Percentiles rank a stretch among this genome's conserved stretches.
Conservation (phyloP, 139 green algal species). For the Trebouxia sp. region DNA sequence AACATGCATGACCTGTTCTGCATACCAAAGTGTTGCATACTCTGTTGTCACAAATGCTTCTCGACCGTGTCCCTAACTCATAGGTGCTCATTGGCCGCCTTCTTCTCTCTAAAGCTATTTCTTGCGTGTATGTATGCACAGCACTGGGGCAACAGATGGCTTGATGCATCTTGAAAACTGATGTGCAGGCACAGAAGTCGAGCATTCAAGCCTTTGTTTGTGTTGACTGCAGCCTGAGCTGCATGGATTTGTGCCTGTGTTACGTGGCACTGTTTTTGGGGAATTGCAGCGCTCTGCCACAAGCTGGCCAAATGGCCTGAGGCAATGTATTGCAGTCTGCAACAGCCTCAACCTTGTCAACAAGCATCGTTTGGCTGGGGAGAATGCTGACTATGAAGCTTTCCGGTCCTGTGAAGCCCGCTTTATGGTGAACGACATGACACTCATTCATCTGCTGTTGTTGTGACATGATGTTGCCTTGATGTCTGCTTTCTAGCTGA, state of each 20-base stretch:
- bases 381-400: background rate
- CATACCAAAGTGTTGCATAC: too few relatives aligned
- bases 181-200: too few relatives aligned
- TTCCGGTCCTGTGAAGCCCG: background rate
- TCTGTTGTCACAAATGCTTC: background rate
- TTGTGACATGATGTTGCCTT: background rate
- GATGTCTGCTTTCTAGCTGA: background rate
- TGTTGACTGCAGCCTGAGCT: constrained; percentile 4
- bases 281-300: background rate
- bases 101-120: too few relatives aligned
- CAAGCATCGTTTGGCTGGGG: background rate
- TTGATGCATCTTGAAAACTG: too few relatives aligned
- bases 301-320: background rate
- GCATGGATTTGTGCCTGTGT: background rate
- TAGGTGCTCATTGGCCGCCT: too few relatives aligned
- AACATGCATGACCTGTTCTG: background rate
- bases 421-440: background rate
- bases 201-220: too few relatives aligned
- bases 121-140: too few relatives aligned
- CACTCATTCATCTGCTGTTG: too few relatives aligned
- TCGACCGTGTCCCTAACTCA: too few relatives aligned
- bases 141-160: too few relatives aligned
- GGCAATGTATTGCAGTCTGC: background rate
- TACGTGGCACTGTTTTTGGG: background rate
- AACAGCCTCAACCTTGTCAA: background rate